A percentile compares a stretch with the other conserved stretches of the same genome.
These are phyloP conservation scores for Calophaca sinica DNA, from an alignment of 306 rosid genomes.

Conservation along the genomic window DNA sequence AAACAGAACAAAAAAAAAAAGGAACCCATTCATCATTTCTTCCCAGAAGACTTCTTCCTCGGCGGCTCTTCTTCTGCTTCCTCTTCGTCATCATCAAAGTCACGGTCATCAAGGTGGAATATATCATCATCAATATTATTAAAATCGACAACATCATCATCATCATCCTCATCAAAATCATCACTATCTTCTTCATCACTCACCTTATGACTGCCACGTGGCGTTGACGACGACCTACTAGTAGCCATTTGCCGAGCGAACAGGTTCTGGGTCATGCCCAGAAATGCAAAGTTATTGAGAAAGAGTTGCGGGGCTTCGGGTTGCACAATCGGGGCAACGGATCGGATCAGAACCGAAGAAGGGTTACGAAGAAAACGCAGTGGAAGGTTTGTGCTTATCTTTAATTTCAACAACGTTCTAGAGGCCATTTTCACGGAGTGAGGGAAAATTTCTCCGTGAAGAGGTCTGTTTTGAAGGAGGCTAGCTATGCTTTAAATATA, in stretches of 20 bases:
- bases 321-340: not conserved
- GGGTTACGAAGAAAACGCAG: conserved; percentile 23
- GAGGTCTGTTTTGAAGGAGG: too few species aligned
- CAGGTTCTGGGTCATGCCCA: not conserved
- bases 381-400: not conserved
- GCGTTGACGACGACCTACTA: not conserved
- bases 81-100: not conserved
- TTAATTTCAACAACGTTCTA: not conserved
- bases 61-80: not conserved
- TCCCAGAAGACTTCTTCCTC: not conserved
- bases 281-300: not conserved
- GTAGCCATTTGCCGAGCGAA: conserved; percentile 32
- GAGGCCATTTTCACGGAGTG: conserved; percentile 35
- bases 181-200: not conserved
- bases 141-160: not conserved
- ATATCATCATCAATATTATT: not conserved
- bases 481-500: not conserved
- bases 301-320: not conserved
- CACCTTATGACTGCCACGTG: not conserved
- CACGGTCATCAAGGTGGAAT: not conserved
- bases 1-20: not conserved
- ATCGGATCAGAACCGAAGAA: not conserved
- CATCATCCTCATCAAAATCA: not conserved
- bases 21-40: not conserved
- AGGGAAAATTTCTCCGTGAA: too few species aligned